phyloP scores from a whole-genome alignment of 2,329 filamentous ascomycete genomes.

The Pseudogymnoascus sp. region DNA sequence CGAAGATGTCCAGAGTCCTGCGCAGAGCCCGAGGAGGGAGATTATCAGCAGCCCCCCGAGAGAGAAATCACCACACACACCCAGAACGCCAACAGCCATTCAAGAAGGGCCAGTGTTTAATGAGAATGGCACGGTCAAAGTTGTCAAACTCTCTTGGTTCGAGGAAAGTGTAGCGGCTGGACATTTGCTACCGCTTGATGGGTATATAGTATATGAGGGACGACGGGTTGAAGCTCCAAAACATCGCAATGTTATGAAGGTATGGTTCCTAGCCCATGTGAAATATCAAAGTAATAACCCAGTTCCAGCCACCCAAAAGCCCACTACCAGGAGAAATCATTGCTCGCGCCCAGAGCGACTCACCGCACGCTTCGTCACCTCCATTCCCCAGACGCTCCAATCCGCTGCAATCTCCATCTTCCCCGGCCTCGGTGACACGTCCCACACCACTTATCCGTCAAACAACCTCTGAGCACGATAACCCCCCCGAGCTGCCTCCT shows the following conservation, averaged over 20 bases:
- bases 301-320: background rate
- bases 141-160: slow-evolving; percentile 55
- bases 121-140: slow-evolving; percentile 35
- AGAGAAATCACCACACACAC: background rate
- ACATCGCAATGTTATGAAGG: background rate
- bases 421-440: slow-evolving; percentile 29
- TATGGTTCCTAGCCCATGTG: background rate
- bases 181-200: slow-evolving; percentile 39
- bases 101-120: slow-evolving; percentile 1
- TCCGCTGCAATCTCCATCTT: background rate
- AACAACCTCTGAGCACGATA: slow-evolving; percentile 74
- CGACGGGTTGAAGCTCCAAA: slow-evolving; percentile 16
- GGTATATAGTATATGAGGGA: slow-evolving; percentile 51
- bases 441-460: slow-evolving; percentile 48
- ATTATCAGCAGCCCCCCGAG: background rate
- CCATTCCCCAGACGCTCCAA: background rate
- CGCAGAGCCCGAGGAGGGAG: background rate
- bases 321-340: background rate
- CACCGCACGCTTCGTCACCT: background rate
- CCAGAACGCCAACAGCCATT: background rate
- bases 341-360: slow-evolving; percentile 4
- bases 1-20: slow-evolving; percentile 18
- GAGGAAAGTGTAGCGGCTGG: slow-evolving; percentile 43
- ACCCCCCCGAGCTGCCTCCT: slow-evolving; percentile 47
- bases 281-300: background rate